Evolutionary conservation across 1,139 yeast genomes (phyloP).

Genomic region (Torulaspora globosa): DNA sequence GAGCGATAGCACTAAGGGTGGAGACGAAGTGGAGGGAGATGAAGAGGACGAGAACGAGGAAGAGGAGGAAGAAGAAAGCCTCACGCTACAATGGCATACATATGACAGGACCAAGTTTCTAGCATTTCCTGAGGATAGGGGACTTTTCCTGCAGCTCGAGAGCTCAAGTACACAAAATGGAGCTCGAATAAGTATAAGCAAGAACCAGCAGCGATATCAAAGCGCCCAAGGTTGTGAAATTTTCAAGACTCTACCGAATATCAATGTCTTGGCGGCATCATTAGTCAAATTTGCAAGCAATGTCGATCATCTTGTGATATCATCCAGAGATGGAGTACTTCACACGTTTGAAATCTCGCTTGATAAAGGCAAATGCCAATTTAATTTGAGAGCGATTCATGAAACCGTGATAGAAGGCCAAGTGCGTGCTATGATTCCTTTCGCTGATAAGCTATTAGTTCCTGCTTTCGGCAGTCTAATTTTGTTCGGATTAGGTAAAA

Average conservation of each 20-base stretch:
- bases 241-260: slow-evolving; percentile 11
- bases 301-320: slow-evolving; percentile 41
- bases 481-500: slow-evolving; percentile 70
- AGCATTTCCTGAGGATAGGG: slow-evolving; percentile 17
- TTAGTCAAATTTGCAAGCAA: slow-evolving; percentile 28
- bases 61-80: slow-evolving; percentile 20
- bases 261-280: slow-evolving; percentile 17
- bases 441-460: slow-evolving; percentile 59
- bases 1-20: neutral
- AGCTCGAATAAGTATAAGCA: slow-evolving; percentile 10
- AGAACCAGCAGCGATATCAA: slow-evolving; percentile 1
- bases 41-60: slow-evolving; percentile 21
- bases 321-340: slow-evolving; percentile 29
- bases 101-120: slow-evolving; percentile 8
- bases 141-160: slow-evolving; percentile 14
- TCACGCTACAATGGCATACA: slow-evolving; percentile 10
- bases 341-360: slow-evolving; percentile 19
- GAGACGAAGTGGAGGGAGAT: slow-evolving; percentile 12
- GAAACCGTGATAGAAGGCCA: slow-evolving; percentile 53
- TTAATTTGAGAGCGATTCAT: slow-evolving; percentile 50
- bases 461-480: slow-evolving; percentile 55
- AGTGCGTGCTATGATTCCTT: slow-evolving; percentile 50
- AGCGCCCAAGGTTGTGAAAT: neutral
- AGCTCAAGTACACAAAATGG: slow-evolving; percentile 11
- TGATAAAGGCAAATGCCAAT: slow-evolving; percentile 18